Conservation (phyloP, 2,329 filamentous ascomycete species). For the Ophiostoma angusticollis region DNA sequence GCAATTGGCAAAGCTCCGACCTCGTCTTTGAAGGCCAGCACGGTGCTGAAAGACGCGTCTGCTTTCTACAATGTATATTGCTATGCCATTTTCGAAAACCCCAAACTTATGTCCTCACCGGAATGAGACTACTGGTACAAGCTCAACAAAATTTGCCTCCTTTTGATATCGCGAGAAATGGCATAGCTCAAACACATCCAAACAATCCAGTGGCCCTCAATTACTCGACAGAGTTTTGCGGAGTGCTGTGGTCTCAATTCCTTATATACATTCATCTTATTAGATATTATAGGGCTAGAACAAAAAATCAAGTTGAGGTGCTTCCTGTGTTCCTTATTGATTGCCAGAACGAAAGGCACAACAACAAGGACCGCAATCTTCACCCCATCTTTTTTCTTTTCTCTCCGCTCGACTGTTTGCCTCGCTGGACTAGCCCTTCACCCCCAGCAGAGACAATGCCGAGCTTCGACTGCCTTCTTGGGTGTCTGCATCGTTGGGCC, state of each 20-base stretch:
- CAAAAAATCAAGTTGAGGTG: neutral
- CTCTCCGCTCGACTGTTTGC: neutral
- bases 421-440: slow-evolving; percentile 22
- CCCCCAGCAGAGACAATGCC: slow-evolving; percentile 19
- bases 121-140: too few relatives aligned
- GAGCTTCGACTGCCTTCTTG: neutral
- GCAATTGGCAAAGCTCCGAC: too few relatives aligned
- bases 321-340: too few relatives aligned
- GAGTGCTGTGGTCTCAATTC: neutral
- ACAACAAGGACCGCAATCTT: neutral
- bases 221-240: neutral
- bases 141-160: too few relatives aligned
- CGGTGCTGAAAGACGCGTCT: too few relatives aligned
- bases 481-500: neutral
- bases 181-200: neutral
- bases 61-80: too few relatives aligned
- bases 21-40: too few relatives aligned
- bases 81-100: too few relatives aligned
- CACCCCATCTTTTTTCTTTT: slow-evolving; percentile 8
- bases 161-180: neutral
- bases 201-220: too few relatives aligned
- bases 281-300: slow-evolving; percentile 29
- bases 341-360: too few relatives aligned
- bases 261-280: slow-evolving; percentile 25
- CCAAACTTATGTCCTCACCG: too few relatives aligned